These are phyloP conservation scores for Odonthalia washingtoniensis DNA, from an alignment of 31 red algal species.

Conservation along the genomic window DNA sequence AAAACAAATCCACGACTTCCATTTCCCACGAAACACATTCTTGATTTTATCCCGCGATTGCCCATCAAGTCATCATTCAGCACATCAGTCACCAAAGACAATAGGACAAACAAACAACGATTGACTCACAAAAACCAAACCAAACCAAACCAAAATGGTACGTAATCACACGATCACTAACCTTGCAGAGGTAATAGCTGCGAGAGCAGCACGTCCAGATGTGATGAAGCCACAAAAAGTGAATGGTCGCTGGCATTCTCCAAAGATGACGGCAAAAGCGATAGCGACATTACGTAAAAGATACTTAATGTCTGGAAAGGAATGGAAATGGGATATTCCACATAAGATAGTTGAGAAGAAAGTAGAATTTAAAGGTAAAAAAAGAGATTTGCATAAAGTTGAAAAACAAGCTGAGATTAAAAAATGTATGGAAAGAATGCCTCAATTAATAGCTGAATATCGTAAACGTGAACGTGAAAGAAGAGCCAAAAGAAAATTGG, in stretches of 20 bases:
- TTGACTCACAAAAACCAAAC: too few relatives aligned
- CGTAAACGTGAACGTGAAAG: conserved; percentile 38
- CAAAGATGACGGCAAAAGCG: conserved; percentile 56
- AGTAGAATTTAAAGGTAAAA: conserved; percentile 78
- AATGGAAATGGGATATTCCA: conserved; percentile 78
- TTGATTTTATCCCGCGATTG: too few relatives aligned
- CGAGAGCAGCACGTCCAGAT: conserved; percentile 57
- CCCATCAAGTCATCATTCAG: too few relatives aligned
- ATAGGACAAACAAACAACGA: too few relatives aligned
- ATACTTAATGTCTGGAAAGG: conserved; percentile 36
- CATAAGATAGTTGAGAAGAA: conserved; percentile 75
- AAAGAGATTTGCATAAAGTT: conserved; percentile 54
- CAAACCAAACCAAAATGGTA: conserved; percentile 29
- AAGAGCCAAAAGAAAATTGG: conserved; percentile 30
- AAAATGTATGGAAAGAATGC: conserved; percentile 77
- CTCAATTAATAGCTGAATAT: conserved; percentile 69
- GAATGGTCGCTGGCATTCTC: conserved; percentile 55
- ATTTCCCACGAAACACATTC: too few relatives aligned
- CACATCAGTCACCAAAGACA: too few relatives aligned
- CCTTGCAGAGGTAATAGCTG: conserved; percentile 60
- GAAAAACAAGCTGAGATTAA: conserved; percentile 66
- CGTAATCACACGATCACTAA: conserved; percentile 72
- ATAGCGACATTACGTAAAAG: conserved; percentile 50
- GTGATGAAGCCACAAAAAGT: conserved; percentile 67
- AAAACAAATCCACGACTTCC: too few relatives aligned